Evolutionary conservation across 2,329 filamentous ascomycete species (phyloP), one percentile per base, ranked within the genome.

Genomic region (Hymenoscyphus salicellus): DNA sequence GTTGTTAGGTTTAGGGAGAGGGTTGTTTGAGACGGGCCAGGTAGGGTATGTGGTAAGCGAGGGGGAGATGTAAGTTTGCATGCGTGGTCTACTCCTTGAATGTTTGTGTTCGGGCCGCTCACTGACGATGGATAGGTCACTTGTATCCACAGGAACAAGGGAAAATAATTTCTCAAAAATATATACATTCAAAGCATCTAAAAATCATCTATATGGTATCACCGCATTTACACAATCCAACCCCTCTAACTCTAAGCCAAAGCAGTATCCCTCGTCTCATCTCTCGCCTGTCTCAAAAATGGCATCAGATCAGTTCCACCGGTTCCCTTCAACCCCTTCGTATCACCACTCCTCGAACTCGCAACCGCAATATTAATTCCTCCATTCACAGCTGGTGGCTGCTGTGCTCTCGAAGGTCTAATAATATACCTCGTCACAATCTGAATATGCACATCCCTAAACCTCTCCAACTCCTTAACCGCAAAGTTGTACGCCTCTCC

Each of bases 351-450:
- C 46, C 46, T 14, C n/a, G 63, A 64, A 11, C 65, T 67, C 16
- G 66, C 71, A 38, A 67, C 70, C 0, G 79, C 79, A 6, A 75
- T 49, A 65, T 73, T 73, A 38, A 73, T 59, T 30, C 79, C 83
- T 0, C 81, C 79, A 61, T 84, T 70, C 64, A 83, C 83, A 65
- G 75, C 74, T 6, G 70, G 28, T 1, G 30, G 30, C 20, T 55
- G 14, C 32, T n/a, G 11, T 20, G 30, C 55, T 61, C 78, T 84
- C 0, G 90, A 90, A 28, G 93, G 92, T 62, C 95, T 80, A 70
- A 97, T 88, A 72, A 98, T 96, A 77, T 97, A 98, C 58, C 92
- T 84, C 38, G 91, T 91, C 2, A 97, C 93, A 64, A 98, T 91
- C 75, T 91, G 87, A 70, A 97, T 91, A 75, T 98, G 93, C 73